Percentiles rank a stretch among this genome's conserved stretches.
These are phyloP conservation scores for Coemansia sp. DNA, from an alignment of 192 early-diverging fungal species.

Conservation along the genomic window DNA sequence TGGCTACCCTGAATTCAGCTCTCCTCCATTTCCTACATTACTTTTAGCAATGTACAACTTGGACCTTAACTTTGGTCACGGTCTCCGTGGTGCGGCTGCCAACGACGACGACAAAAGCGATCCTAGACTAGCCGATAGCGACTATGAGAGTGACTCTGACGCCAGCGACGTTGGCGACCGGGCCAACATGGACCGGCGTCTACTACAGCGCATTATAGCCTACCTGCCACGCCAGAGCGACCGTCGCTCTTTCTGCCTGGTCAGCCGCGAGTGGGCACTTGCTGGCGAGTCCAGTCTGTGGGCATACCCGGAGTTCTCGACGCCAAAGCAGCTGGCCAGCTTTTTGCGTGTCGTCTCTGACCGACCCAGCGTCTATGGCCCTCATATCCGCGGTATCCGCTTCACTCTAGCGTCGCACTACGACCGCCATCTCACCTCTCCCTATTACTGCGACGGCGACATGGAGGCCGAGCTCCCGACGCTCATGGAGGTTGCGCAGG, in stretches of 20 bases:
- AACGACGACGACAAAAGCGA: conserved; percentile 18
- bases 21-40: not conserved
- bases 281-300: conserved; percentile 41
- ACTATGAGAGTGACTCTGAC: conserved; percentile 42
- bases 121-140: conserved; percentile 18
- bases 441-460: conserved; percentile 25
- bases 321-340: conserved; percentile 41
- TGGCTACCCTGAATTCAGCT: conserved; percentile 9
- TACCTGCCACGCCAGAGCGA: conserved; percentile 46
- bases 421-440: conserved; percentile 39
- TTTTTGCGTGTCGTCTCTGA: conserved; percentile 35
- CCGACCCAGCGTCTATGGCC: conserved; percentile 26
- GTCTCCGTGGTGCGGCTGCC: conserved; percentile 11
- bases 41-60: conserved; percentile 28
- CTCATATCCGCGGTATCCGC: conserved; percentile 45
- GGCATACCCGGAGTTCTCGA: conserved; percentile 49
- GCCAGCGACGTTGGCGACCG: conserved; percentile 24
- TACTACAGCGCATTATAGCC: conserved; percentile 43
- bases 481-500: conserved; percentile 41
- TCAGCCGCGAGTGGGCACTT: conserved; percentile 47
- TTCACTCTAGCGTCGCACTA: conserved; percentile 52
- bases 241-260: conserved; percentile 41
- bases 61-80: conserved; percentile 44
- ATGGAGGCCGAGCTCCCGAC: conserved; percentile 43
- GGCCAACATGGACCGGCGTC: conserved; percentile 39